Base-by-base conservation (phyloP, 768 basidiomycete genomes). In the Mycena leptocephala region DNA sequence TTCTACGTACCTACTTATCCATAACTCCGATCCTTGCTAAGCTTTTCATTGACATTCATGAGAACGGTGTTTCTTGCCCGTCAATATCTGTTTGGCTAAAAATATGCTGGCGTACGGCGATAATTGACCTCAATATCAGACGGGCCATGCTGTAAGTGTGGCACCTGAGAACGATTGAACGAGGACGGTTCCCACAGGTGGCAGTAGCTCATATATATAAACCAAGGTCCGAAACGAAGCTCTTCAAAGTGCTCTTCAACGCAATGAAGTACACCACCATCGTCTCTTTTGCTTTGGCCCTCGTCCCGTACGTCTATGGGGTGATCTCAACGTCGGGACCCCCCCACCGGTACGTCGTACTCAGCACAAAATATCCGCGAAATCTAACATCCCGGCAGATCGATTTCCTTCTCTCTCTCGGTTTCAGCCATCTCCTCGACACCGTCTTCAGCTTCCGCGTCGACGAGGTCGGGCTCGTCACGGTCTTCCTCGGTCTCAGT, bases 261-360 rank as follows among this genome's bases (percentile, higher is more conserved):
- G 24, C 46, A 16, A 72, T 72, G 63, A 72, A 72, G 71, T 56
- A 22, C 46, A 35, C 48, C 3, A 18, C 61, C 46, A 18, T 64
- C 32, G 24, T 72, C 43, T 39, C 62, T 26, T n/a, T 72, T 35
- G 46, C 48, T 8, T 32, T 72, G 55, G 59, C 71, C 16, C 43
- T 64, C 22, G 62, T 72, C 8, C 46, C 64, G 8, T 51, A 32
- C n/a, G 28, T 48, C 24, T 35, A 33, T 22, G 65, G 41, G 3
- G 62, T 37, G n/a, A n/a, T n/a, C n/a, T n/a, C n/a, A n/a, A n/a
- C n/a, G n/a, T n/a, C 22, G 14, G 43, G 43, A 20, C 10, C 59
- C n/a, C 30, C n/a, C 35, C 22, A 7, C 6, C 22, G 35, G 24
- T 62, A 24, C 10, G n/a, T n/a, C 58, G 32, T 11, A 13, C 10